Percentiles rank a stretch among this genome's conserved stretches.
Evolutionary conservation across 108 stramenopile species (phyloP).

Genomic region (Nitzschia putrida): DNA sequence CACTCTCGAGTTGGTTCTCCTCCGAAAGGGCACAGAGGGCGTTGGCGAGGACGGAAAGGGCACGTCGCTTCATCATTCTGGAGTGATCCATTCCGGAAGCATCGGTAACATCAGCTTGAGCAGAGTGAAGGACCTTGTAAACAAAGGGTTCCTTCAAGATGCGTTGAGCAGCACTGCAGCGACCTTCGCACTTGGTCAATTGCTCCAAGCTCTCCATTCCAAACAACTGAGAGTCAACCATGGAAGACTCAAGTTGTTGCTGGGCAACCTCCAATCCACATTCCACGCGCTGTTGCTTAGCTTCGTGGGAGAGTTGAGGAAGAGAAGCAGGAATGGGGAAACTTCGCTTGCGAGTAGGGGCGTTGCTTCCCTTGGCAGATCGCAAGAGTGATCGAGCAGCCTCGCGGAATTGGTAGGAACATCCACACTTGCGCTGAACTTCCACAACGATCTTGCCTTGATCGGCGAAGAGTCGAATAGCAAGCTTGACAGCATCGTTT

Average conservation of each 20-base stretch:
- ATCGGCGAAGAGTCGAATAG: conserved; percentile 20
- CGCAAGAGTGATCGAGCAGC: conserved; percentile 21
- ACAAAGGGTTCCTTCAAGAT: conserved; percentile 11
- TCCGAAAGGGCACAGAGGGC: conserved; percentile 9
- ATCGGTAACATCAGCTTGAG: conserved; percentile 1
- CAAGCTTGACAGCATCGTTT: conserved; percentile 15
- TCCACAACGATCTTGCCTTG: conserved; percentile 31
- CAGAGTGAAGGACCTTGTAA: conserved; percentile 8
- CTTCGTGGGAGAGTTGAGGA: conserved; percentile 1
- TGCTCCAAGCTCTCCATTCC: conserved; percentile 32
- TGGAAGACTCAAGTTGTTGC: conserved; percentile 10
- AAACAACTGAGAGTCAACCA: conserved; percentile 27
- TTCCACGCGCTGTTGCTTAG: background rate
- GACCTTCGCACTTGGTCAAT: conserved; percentile 9
- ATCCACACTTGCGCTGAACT: conserved; percentile 28
- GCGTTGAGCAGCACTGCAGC: background rate
- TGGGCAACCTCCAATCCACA: conserved; percentile 20
- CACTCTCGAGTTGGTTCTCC: conserved; percentile 1
- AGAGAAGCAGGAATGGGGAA: conserved; percentile 15
- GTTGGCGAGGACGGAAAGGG: conserved; percentile 22
- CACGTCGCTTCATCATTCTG: conserved; percentile 13
- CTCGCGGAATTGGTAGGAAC: conserved; percentile 27
- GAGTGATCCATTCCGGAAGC: conserved; percentile 6
- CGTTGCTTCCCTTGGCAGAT: conserved; percentile 26
- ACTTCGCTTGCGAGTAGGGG: conserved; percentile 1